These are phyloP conservation scores for Cyanidiococcus yangmingshanensis DNA, from an alignment of 23 red algal genomes.

Conservation along the genomic window DNA sequence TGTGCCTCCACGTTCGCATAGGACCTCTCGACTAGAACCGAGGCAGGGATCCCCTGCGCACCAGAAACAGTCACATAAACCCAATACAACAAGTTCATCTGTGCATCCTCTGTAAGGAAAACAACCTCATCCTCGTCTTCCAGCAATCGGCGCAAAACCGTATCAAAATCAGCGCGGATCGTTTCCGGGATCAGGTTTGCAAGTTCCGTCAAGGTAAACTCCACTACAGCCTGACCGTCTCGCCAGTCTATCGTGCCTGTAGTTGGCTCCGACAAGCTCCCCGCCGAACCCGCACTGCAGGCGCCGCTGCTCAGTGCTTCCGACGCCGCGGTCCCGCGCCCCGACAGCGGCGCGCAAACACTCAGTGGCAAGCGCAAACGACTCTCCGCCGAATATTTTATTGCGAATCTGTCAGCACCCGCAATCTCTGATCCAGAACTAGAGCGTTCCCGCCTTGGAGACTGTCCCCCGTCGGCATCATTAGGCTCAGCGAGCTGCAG, in stretches of 20 bases:
- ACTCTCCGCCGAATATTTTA: neutral
- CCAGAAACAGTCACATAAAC: neutral
- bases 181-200: neutral
- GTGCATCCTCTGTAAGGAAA: neutral
- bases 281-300: neutral
- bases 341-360: neutral
- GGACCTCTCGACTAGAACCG: neutral
- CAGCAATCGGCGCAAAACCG: neutral
- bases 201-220: neutral
- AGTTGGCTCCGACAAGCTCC: neutral
- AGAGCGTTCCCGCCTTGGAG: neutral
- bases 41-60: neutral
- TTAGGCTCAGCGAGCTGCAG: neutral
- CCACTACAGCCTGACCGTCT: neutral
- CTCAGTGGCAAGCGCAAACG: neutral
- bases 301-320: neutral
- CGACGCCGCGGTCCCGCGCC: neutral
- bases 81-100: neutral
- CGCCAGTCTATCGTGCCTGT: neutral
- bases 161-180: neutral
- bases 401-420: neutral
- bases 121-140: slow-evolving; percentile 7
- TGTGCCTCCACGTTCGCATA: slow-evolving; percentile 13
- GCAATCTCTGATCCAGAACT: neutral
- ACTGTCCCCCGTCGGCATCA: neutral